phyloP scores from a whole-genome alignment of 2,329 filamentous ascomycete species.

The Colletotrichum noveboracense region DNA sequence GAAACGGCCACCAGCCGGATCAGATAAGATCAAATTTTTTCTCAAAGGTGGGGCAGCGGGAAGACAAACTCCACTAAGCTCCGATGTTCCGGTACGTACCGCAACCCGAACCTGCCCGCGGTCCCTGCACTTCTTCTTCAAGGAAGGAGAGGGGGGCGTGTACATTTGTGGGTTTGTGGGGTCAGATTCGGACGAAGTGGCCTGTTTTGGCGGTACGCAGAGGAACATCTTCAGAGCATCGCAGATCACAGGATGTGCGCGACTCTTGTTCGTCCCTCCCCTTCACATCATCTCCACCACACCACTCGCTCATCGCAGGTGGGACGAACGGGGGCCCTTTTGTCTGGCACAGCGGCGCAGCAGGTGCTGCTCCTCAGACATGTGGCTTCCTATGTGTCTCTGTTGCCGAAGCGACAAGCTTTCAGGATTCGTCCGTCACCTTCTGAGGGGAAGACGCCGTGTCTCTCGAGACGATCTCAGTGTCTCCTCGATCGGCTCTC shows the following conservation, averaged over 20 bases:
- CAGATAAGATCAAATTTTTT: slow-evolving; percentile 16
- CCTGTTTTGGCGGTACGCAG: neutral
- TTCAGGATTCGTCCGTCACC: neutral
- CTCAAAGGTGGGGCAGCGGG: neutral
- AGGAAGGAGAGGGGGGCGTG: neutral
- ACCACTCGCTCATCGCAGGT: neutral
- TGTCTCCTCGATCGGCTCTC: neutral
- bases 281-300: neutral
- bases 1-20: neutral
- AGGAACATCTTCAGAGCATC: neutral
- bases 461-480: neutral
- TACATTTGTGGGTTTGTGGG: neutral
- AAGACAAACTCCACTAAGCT: neutral
- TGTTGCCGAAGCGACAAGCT: neutral
- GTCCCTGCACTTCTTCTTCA: neutral
- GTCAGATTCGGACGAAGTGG: slow-evolving; percentile 1
- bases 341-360: neutral
- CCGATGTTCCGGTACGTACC: neutral
- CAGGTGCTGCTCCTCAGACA: neutral
- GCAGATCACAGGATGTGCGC: neutral
- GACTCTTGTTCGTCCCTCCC: neutral
- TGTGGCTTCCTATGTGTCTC: neutral
- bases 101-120: neutral
- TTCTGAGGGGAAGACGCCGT: neutral
- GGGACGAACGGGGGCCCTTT: neutral